Percentiles rank a stretch among this genome's conserved stretches.
Evolutionary conservation across 2,329 filamentous ascomycete genomes (phyloP).

Genomic region (Alternaria conjuncta): DNA sequence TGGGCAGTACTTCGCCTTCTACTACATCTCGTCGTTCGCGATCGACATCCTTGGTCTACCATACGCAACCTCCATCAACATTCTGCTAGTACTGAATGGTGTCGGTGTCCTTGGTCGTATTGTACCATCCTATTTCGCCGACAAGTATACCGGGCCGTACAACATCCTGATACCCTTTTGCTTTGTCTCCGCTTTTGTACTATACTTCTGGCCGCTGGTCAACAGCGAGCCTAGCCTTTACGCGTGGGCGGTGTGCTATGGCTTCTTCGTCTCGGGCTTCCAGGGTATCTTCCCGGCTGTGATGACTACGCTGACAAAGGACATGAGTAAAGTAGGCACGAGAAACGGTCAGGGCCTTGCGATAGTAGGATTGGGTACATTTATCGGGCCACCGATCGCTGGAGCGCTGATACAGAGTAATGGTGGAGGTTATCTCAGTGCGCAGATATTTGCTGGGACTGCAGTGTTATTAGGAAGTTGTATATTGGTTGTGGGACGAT

Average conservation of each 20-base stretch:
- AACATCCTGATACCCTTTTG: slow-evolving; percentile 63
- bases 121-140: slow-evolving; percentile 61
- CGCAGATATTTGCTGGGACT: slow-evolving; percentile 51
- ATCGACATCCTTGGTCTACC: slow-evolving; percentile 55
- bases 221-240: slow-evolving; percentile 46
- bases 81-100: slow-evolving; percentile 65
- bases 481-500: slow-evolving; percentile 37
- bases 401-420: slow-evolving; percentile 53
- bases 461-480: slow-evolving; percentile 38
- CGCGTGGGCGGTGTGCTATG: slow-evolving; percentile 55
- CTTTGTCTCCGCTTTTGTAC: slow-evolving; percentile 54
- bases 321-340: slow-evolving; percentile 55
- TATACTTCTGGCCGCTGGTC: slow-evolving; percentile 66
- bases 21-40: slow-evolving; percentile 53
- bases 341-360: slow-evolving; percentile 58
- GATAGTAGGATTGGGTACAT: slow-evolving; percentile 52
- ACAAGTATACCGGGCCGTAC: slow-evolving; percentile 60
- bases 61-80: slow-evolving; percentile 58
- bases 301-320: slow-evolving; percentile 53
- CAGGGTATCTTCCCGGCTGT: slow-evolving; percentile 56
- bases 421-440: slow-evolving; percentile 52
- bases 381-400: slow-evolving; percentile 57
- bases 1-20: slow-evolving; percentile 54
- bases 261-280: slow-evolving; percentile 53
- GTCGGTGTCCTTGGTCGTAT: slow-evolving; percentile 63